Evolutionary conservation across 306 rosid genomes (phyloP), one percentile per base, ranked within the genome.

Genomic region (Cotoneaster glaucophyllus): DNA sequence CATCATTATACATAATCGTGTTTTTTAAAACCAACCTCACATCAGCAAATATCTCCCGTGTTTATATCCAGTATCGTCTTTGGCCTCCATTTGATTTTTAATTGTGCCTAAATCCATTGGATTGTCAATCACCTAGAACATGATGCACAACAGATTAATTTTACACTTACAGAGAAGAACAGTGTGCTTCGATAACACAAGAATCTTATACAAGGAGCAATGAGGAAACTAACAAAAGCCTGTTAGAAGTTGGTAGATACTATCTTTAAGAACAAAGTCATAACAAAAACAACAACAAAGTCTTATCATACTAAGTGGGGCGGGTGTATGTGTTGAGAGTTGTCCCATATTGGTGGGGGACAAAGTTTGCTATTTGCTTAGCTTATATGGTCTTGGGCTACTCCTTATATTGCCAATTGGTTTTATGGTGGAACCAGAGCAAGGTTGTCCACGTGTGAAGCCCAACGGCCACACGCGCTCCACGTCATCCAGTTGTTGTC

Each of bases 71-170:
- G 96, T 87, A 69, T 95, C 95, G 82, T 91, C 96, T 75, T 87
- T 88, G 62, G 89, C 88, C 67, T 91, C 97, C 94, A 92, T 91
- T 82, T 91, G 98, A 80, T 94, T 94, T 82, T 88, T 91, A 54
- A 91, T 87, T 7, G 98, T 91, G 72, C 89, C 81, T 76, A 94
- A 91, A 84, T 94, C 98, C 98, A 94, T 94, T 73, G 98, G 97
- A 85, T 92, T 94, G 87, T 94, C 95, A 82, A 94, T 94, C 67
- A 91, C 90, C 98, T 93, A 84, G 50, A 56, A 83, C 48, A 67
- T 52, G 79, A 80, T 25, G 61, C 71, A 63, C 50, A 77, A 53
- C 59, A 73, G 66, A 73, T 83, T 76, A 84, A 67, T 58, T 65
- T 72, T 81, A 80, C 48, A 67, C 76, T 63, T 18, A 4, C 2